phyloP scores from a whole-genome alignment of 192 early-diverging fungal species.

The Backusella mclennaniae region DNA sequence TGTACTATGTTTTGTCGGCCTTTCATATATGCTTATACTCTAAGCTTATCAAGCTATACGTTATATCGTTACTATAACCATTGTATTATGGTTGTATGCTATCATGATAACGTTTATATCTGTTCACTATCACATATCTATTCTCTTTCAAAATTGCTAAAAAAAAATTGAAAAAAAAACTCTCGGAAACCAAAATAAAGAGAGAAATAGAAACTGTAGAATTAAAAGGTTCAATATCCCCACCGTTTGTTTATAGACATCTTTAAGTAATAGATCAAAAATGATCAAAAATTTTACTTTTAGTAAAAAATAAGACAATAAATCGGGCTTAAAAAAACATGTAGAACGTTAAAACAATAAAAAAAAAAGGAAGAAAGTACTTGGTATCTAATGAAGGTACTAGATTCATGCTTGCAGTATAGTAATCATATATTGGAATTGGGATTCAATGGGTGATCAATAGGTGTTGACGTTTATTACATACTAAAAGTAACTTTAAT shows the following conservation, averaged over 20 bases:
- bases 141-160: background rate
- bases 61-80: background rate
- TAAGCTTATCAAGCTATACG: background rate
- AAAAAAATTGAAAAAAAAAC: background rate
- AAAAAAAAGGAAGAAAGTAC: background rate
- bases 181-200: background rate
- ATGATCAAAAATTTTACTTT: background rate
- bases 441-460: background rate
- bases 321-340: background rate
- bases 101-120: background rate
- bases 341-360: background rate
- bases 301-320: constrained; percentile 6
- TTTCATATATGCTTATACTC: background rate
- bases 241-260: background rate
- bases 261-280: constrained; percentile 10
- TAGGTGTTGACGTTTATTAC: background rate
- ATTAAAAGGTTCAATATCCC: background rate
- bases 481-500: background rate
- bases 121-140: background rate
- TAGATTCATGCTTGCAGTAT: background rate
- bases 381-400: background rate
- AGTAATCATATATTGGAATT: background rate
- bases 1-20: background rate
- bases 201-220: background rate
- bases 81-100: background rate